Conservation (phyloP, 306 rosid species). For the Quercus dentata region DNA sequence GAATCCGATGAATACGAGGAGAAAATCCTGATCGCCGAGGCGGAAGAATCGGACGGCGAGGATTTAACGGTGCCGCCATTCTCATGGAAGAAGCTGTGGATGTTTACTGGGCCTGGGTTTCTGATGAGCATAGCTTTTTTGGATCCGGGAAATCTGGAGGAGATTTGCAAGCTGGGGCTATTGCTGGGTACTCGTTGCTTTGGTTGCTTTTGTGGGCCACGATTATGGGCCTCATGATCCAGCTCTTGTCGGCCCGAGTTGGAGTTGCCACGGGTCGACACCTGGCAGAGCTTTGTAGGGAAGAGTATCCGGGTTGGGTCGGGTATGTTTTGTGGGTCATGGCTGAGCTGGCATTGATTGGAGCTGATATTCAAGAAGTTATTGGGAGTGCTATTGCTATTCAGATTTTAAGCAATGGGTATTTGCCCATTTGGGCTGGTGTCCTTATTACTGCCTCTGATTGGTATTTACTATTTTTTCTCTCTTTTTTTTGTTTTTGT, state of each 20-base stretch:
- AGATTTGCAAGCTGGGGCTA: slow-evolving; percentile 87
- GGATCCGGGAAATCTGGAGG: slow-evolving; percentile 92
- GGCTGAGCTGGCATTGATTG: slow-evolving; percentile 93
- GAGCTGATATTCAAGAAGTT: slow-evolving; percentile 91
- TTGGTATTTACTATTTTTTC: slow-evolving; percentile 41
- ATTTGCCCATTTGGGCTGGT: slow-evolving; percentile 82
- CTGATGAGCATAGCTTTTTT: slow-evolving; percentile 87
- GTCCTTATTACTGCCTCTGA: slow-evolving; percentile 83
- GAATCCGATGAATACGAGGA: slow-evolving; percentile 40
- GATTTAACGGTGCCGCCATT: slow-evolving; percentile 45
- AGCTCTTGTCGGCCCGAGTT: slow-evolving; percentile 60
- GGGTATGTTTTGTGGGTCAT: slow-evolving; percentile 64
- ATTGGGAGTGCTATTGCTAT: slow-evolving; percentile 93
- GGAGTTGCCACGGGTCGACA: slow-evolving; percentile 86
- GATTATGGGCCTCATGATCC: slow-evolving; percentile 69
- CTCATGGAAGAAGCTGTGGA: slow-evolving; percentile 83
- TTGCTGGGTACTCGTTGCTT: slow-evolving; percentile 74
- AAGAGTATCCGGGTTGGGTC: slow-evolving; percentile 80
- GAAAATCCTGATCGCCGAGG: slow-evolving; percentile 58
- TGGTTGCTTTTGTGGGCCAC: slow-evolving; percentile 94
- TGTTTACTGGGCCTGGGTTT: slow-evolving; percentile 83
- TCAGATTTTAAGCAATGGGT: slow-evolving; percentile 72
- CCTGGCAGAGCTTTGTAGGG: slow-evolving; percentile 82
- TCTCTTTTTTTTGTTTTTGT: not conserved
- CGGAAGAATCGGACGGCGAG: slow-evolving; percentile 10